Evolutionary conservation across 306 rosid genomes (phyloP), one percentile per base, ranked within the genome.

Genomic region (Arachis stenosperma): DNA sequence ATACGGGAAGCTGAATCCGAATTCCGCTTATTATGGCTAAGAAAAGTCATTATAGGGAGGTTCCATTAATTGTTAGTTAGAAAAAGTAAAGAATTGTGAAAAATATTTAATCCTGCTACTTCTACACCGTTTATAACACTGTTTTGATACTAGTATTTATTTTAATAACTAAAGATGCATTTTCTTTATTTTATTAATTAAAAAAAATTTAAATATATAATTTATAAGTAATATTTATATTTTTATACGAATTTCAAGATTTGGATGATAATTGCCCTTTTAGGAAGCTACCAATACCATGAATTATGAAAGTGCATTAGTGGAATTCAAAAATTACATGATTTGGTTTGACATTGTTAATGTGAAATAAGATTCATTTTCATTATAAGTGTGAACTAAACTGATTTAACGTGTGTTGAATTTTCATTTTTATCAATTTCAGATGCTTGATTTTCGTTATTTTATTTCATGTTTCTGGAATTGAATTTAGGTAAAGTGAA

Each of bases 11-110:
- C n/a, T 67, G 22, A 75, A 75, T 75, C 66, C 73, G 55, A 75
- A 65, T 50, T 53, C 73, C 59, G 59, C 73, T 43, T 41, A 47
- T 75, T 46, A 75, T 67, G 60, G 78, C 41, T 55, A 44, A 67
- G 9, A 55, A 65, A 62, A 51, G 59, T n/a, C 61, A 68, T n/a
- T 15, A 11, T 14, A 12, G 15, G 15, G n/a, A 57, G 5, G 51
- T 66, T 66, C 51, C 53, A 55, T 58, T 42, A 48, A 52, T 13
- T 61, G 1, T 7, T 8, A 39, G 33, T 68, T 58, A 64, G 37
- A 67, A 76, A 4, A 68, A 15, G 36, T 60, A 12, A 13, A 56
- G 30, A 55, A n/a, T 29, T 7, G 44, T 43, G 65, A 69, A 15
- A 15, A 15, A 15, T 15, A 15, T 15, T 15, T 15, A 15, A 15